These are phyloP conservation scores for Chara braunii DNA, from an alignment of 139 green algal species.

Conservation along the genomic window DNA sequence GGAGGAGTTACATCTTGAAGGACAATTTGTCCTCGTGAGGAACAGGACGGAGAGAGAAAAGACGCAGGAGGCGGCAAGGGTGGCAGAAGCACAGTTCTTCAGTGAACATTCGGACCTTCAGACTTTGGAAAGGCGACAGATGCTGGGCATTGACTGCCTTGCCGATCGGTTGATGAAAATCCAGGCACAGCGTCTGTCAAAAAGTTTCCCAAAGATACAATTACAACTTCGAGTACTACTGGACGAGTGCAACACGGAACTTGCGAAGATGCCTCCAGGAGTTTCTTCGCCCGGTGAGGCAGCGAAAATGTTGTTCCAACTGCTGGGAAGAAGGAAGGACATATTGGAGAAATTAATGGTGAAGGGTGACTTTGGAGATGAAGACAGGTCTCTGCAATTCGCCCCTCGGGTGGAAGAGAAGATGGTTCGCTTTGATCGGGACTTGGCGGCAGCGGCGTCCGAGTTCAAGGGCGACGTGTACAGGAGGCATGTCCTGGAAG, in stretches of 20 bases:
- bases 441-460: neutral
- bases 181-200: neutral
- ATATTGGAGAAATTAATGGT: constrained; percentile 13
- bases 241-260: neutral
- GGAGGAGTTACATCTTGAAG: constrained; percentile 11
- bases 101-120: neutral
- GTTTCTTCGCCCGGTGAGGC: constrained; percentile 5
- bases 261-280: neutral
- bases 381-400: constrained; percentile 4
- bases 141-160: constrained; percentile 13
- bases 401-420: constrained; percentile 11
- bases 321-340: neutral
- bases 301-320: neutral
- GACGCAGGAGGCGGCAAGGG: constrained; percentile 3
- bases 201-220: constrained; percentile 22
- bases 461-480: constrained; percentile 10
- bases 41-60: constrained; percentile 5
- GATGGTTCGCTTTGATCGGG: neutral
- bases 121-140: neutral
- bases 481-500: neutral
- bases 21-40: constrained; percentile 13
- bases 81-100: constrained; percentile 16
- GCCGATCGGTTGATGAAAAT: neutral
- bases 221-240: constrained; percentile 1
- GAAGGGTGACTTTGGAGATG: constrained; percentile 2